Evolutionary conservation across 106 monocot species (phyloP), one percentile per base, ranked within the genome.

Genomic region (Iris macrosiphon): DNA sequence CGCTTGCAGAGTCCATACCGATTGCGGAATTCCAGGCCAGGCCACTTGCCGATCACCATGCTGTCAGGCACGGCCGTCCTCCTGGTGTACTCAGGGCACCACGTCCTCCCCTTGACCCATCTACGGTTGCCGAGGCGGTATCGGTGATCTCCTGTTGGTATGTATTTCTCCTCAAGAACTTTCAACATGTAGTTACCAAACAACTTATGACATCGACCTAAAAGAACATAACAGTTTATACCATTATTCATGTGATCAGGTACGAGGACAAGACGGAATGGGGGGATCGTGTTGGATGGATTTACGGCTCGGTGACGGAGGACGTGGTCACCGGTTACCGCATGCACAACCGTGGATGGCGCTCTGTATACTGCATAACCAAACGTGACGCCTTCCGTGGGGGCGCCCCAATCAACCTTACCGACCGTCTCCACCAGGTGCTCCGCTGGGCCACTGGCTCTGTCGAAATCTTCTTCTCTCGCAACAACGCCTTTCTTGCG

Each of bases 291-390:
- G 72, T 84, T 3, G 84, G 79, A 0, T 84, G 67, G 67, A 58
- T 67, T 39, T 67, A 67, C 19, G 67, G 67, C 15, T 67, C 67
- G 1, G 67, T 67, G 71, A 84, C 84, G 11, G 84, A 84, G 30
- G 84, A 84, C 64, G 84, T 84, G 49, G 84, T 84, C 49, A 84
- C 84, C 1, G 84, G 84, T 4, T 84, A 84, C 72, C 75, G 84
- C 13, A 84, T 84, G 84, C 84, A 84, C 72, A 84, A 84, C 64
- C 79, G 84, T 0, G 84, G 84, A 9, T 84, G 84, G 84, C 71
- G 67, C 1, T 79, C 79, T 3, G 74, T 84, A 7, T 84, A 84
- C 68, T 84, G 84, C 72, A 52, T 84, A 35, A 84, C 84, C 17
- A 79, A 84, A 35, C 75, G 84, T 3, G 84, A 84, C 50, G 79